phyloP scores from a whole-genome alignment of 805 yeast species.

The Metschnikowia cubensis region DNA sequence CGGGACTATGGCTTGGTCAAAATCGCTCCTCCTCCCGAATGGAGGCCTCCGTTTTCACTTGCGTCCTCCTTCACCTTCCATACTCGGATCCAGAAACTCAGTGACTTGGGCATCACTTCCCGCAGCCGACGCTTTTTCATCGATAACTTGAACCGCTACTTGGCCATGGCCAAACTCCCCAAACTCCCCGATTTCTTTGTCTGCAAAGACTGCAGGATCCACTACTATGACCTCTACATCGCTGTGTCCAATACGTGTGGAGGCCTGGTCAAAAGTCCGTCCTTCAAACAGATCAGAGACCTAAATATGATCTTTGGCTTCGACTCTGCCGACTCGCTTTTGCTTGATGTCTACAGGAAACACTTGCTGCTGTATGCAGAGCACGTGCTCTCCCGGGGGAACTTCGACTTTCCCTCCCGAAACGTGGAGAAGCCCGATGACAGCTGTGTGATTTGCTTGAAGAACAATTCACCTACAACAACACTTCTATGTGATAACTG shows the following conservation, averaged over 20 bases:
- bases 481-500: conserved; percentile 73
- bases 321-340: conserved; percentile 11
- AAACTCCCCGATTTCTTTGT: conserved; percentile 22
- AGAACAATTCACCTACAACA: conserved; percentile 39
- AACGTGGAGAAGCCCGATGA: conserved; percentile 22
- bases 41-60: conserved; percentile 56
- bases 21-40: conserved; percentile 47
- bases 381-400: conserved; percentile 25
- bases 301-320: conserved; percentile 26
- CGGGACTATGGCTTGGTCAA: conserved; percentile 49
- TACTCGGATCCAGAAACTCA: conserved; percentile 63
- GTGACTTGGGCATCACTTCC: conserved; percentile 59
- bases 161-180: conserved; percentile 40
- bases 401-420: conserved; percentile 31
- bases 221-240: conserved; percentile 38
- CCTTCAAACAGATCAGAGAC: conserved; percentile 19
- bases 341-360: conserved; percentile 24
- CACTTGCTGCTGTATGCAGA: conserved; percentile 30
- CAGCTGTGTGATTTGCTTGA: conserved; percentile 49
- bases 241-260: conserved; percentile 23
- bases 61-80: conserved; percentile 56
- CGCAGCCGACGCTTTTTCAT: conserved; percentile 61
- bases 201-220: conserved; percentile 18
- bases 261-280: conserved; percentile 7
- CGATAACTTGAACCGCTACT: conserved; percentile 56